Evolutionary conservation across 108 stramenopile genomes (phyloP).

Genomic region (Aurantiochytrium sp.): DNA sequence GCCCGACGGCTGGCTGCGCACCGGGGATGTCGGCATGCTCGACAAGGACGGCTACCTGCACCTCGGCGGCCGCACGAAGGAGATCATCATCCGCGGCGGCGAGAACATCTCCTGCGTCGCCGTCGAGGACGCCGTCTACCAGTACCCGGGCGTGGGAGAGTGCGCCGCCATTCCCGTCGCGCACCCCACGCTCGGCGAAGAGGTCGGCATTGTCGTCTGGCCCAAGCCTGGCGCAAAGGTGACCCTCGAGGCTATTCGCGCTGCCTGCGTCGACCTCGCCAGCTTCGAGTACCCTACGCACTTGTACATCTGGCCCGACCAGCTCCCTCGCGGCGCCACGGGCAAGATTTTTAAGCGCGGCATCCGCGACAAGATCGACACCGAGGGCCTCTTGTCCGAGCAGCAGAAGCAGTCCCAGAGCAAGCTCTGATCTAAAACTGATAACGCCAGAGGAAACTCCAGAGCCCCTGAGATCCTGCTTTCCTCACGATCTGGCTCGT

Average conservation of each 20-base stretch:
- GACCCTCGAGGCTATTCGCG: not conserved
- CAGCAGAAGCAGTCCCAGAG: not conserved
- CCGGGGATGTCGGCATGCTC: slow-evolving; percentile 73
- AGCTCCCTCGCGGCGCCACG: slow-evolving; percentile 22
- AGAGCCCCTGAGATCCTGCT: too few relatives aligned
- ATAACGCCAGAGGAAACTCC: too few relatives aligned
- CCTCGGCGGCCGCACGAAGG: slow-evolving; percentile 67
- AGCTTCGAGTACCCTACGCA: not conserved
- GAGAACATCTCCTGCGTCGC: slow-evolving; percentile 38
- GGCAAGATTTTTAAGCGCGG: slow-evolving; percentile 6
- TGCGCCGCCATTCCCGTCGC: not conserved
- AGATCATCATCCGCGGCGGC: slow-evolving; percentile 38
- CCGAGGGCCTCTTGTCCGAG: not conserved
- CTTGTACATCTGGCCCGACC: not conserved
- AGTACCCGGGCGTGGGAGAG: slow-evolving; percentile 31
- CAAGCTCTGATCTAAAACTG: not conserved
- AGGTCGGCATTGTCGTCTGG: slow-evolving; percentile 8
- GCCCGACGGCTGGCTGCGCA: slow-evolving; percentile 73
- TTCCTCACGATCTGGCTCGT: too few relatives aligned
- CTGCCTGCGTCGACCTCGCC: not conserved
- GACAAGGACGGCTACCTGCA: slow-evolving; percentile 72
- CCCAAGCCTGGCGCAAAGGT: slow-evolving; percentile 8
- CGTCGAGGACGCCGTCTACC: slow-evolving; percentile 34
- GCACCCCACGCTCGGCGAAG: not conserved
- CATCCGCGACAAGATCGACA: not conserved